phyloP scores from a whole-genome alignment of 148 eudicot species.

The Vaccinium macrocarpon region DNA sequence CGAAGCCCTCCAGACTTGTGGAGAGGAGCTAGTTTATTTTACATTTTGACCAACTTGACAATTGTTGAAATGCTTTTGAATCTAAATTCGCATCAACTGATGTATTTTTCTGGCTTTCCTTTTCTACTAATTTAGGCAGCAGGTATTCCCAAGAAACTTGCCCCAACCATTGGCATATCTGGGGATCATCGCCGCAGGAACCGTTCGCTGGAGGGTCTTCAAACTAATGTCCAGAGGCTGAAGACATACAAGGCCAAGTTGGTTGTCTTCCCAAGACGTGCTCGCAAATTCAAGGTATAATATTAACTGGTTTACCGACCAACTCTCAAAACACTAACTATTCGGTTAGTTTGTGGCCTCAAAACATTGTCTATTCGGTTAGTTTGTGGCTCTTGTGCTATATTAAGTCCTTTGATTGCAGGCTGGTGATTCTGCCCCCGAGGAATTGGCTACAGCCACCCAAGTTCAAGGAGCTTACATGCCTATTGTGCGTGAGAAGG shows the following conservation, averaged over 20 bases:
- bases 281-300: constrained; percentile 44
- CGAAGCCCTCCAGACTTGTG: background rate
- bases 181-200: constrained; percentile 64
- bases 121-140: constrained; percentile 36
- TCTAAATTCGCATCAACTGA: background rate
- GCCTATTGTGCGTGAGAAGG: constrained; percentile 39
- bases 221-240: constrained; percentile 57
- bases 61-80: background rate
- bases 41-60: background rate
- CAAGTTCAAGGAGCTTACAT: constrained; percentile 49
- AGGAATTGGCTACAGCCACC: constrained; percentile 54
- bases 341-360: background rate
- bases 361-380: background rate
- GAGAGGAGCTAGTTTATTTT: background rate
- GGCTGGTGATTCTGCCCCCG: constrained; percentile 58
- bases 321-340: background rate
- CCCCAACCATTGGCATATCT: constrained; percentile 60
- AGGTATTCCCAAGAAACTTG: constrained; percentile 57
- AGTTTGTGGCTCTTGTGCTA: background rate
- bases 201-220: constrained; percentile 56
- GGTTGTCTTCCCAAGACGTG: constrained; percentile 60
- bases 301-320: background rate
- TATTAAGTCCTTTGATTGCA: constrained; percentile 6
- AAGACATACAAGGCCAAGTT: constrained; percentile 65
- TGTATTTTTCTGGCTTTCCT: background rate